A percentile compares a stretch with the other conserved stretches of the same genome.
These are phyloP conservation scores for Yamadazyma triangularis DNA, from an alignment of 1,139 yeast genomes.

Conservation along the genomic window DNA sequence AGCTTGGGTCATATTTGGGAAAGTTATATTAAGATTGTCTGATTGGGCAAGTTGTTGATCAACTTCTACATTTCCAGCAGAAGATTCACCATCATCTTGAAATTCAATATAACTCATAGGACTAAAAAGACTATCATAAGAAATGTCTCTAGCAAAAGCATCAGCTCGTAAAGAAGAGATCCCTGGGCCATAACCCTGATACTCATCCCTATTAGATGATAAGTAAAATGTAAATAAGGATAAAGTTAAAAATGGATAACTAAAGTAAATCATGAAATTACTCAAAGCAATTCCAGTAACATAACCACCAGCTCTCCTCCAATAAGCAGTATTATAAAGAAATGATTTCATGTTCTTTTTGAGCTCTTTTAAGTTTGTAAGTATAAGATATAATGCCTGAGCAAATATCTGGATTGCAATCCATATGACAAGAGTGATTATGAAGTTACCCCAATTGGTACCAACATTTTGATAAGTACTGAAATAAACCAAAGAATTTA, in stretches of 20 bases:
- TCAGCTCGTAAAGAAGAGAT: constrained; percentile 13
- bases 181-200: constrained; percentile 13
- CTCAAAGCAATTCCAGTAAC: constrained; percentile 31
- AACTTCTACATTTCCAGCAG: constrained; percentile 3
- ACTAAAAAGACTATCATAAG: constrained; percentile 22
- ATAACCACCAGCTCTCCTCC: constrained; percentile 20
- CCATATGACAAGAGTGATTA: constrained; percentile 30
- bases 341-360: constrained; percentile 2
- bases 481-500: constrained; percentile 26
- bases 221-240: constrained; percentile 34
- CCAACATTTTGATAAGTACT: constrained; percentile 20
- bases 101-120: constrained; percentile 12
- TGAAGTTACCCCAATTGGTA: constrained; percentile 42
- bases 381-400: constrained; percentile 13
- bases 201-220: constrained; percentile 13
- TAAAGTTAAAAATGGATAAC: constrained; percentile 43
- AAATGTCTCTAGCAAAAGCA: constrained; percentile 23
- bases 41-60: constrained; percentile 1
- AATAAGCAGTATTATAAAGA: constrained; percentile 1
- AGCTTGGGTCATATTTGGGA: constrained; percentile 2
- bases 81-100: constrained; percentile 1
- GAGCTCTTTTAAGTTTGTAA: constrained; percentile 1
- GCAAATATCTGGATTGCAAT: constrained; percentile 17
- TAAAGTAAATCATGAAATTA: constrained; percentile 32
- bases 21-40: constrained; percentile 1